Evolutionary conservation across 2,329 filamentous ascomycete species (phyloP).

Genomic region (Periconia macrospinosa): DNA sequence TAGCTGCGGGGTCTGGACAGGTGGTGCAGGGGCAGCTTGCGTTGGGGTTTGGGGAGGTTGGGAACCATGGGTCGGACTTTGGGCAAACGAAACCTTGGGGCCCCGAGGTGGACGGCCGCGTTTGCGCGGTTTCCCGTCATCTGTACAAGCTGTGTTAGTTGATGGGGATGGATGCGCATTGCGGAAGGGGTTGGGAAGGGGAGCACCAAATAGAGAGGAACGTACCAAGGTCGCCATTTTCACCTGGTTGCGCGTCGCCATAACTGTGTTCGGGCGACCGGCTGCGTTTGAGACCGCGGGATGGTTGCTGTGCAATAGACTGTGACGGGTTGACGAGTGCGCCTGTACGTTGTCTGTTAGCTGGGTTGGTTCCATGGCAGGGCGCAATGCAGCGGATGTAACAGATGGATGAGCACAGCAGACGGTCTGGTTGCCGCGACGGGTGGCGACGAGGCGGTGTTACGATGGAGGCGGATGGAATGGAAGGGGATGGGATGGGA

Average conservation of each 20-base stretch:
- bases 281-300: conserved; percentile 45
- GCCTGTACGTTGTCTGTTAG: conserved; percentile 30
- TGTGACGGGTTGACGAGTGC: conserved; percentile 34
- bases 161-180: not conserved
- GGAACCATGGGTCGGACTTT: conserved; percentile 58
- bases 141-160: conserved; percentile 22
- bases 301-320: conserved; percentile 35
- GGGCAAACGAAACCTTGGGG: conserved; percentile 52
- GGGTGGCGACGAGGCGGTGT: conserved; percentile 14
- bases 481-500: not conserved
- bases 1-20: conserved; percentile 58
- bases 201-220: not conserved
- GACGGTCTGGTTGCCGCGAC: conserved; percentile 7
- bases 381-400: conserved; percentile 36
- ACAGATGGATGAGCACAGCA: conserved; percentile 21
- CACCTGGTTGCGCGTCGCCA: conserved; percentile 33
- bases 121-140: conserved; percentile 42
- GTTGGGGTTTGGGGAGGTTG: conserved; percentile 50
- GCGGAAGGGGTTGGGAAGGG: conserved; percentile 1
- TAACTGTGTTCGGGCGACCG: conserved; percentile 45
- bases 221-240: conserved; percentile 33
- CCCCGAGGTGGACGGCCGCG: conserved; percentile 63
- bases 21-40: conserved; percentile 55
- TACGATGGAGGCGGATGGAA: conserved; percentile 1
- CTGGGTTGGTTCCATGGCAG: conserved; percentile 13